Evolutionary conservation across 179 eudicot species (phyloP), one percentile per base, ranked within the genome.

Genomic region (Corrigiola litoralis): DNA sequence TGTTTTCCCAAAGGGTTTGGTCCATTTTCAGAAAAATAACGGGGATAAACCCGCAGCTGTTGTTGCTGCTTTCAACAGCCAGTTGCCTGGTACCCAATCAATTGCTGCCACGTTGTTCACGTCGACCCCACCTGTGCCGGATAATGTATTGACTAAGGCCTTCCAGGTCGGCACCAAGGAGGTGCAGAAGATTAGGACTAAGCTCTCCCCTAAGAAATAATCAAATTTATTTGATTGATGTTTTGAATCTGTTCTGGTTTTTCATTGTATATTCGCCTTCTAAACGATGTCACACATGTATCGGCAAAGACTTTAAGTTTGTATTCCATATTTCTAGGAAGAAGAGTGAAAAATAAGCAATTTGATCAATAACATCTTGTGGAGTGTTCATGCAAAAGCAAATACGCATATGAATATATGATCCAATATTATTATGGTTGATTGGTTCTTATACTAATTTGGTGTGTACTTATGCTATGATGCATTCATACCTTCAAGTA

Each of bases 21-120:
- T 85, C 48, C 90, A 87, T 59, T 85, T 69, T 60, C 85, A 84
- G 67, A 75, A 79, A 71, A 87, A 85, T 56, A 81, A 73, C 32
- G 82, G 79, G n/a, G 59, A 79, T 6, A 61, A 10, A 31, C 68
- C 85, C 0, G 94, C 89, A 0, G 77, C 89, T 0, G 81, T 72
- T 7, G 61, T 87, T 16, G 47, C 89, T 12, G 89, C 83, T 25
- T 87, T 87, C 47, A 84, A 75, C 58, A 82, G 86, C 66, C 94
- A 87, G 72, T 36, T 80, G 34, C 78, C 86, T 1, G 89, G 89
- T 0, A 77, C 83, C 31, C 84, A 79, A 64, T 57, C 74, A 12
- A 53, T 82, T 4, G 85, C 81, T 16, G 66, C 75, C 71, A 71
- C 89, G 25, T 57, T 87, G 65, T 84, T 87, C 44, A 64, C 83